Percentiles rank a stretch among this genome's conserved stretches.
These are phyloP conservation scores for Dalbergia cultrata DNA, from an alignment of 306 rosid species.

Conservation along the genomic window DNA sequence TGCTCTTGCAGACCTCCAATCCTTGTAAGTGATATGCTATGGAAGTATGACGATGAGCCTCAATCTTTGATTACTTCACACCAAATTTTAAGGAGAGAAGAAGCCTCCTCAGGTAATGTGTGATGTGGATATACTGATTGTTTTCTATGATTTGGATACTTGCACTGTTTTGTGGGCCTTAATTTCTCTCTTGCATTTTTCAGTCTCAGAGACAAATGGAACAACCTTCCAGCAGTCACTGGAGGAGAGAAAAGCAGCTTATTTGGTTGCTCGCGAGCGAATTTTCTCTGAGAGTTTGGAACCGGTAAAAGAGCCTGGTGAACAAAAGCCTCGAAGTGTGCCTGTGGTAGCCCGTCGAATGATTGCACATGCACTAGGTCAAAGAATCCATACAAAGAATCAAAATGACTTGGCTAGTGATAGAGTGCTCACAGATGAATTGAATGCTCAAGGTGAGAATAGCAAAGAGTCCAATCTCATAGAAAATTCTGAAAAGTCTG, in stretches of 20 bases:
- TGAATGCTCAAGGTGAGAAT: constrained; percentile 51
- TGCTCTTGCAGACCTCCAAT: constrained; percentile 91
- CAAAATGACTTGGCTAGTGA: constrained; percentile 49
- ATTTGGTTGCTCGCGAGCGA: constrained; percentile 89
- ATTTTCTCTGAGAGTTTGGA: constrained; percentile 73
- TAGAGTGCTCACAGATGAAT: constrained; percentile 45
- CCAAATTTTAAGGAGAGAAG: constrained; percentile 79
- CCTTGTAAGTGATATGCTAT: constrained; percentile 93
- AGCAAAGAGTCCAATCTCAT: constrained; percentile 39
- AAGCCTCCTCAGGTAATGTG: constrained; percentile 69
- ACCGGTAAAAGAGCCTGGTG: constrained; percentile 61
- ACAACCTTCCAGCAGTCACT: constrained; percentile 67
- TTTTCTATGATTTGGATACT: neutral
- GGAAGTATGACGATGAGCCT: constrained; percentile 84
- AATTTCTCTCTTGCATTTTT: constrained; percentile 39
- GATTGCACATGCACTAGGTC: constrained; percentile 98
- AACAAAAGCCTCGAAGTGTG: constrained; percentile 73
- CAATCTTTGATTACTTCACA: constrained; percentile 67
- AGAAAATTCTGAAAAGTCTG: constrained; percentile 48
- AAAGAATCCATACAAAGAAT: constrained; percentile 65
- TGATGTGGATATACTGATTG: neutral
- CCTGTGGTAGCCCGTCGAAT: constrained; percentile 96
- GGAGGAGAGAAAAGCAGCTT: constrained; percentile 88
- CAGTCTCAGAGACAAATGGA: constrained; percentile 55
- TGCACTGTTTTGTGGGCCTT: constrained; percentile 35